Evolutionary conservation across 805 yeast species (phyloP), one percentile per base, ranked within the genome.

Genomic region (Kurtzmaniella cleridarum): DNA sequence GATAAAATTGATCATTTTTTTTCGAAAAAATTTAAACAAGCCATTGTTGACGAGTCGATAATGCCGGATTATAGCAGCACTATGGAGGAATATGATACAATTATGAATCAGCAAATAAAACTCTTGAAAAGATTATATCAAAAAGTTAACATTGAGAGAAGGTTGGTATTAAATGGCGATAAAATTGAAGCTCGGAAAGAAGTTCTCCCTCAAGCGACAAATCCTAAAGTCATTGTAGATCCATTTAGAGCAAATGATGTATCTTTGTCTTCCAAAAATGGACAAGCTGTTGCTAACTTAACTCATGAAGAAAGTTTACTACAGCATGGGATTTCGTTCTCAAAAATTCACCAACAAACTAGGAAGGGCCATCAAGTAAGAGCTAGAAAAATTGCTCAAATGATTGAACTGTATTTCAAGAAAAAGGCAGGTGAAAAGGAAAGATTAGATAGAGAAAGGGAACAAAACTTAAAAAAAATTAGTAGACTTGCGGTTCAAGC

Each of bases 361-460:
- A 71, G 85, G 40, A 77, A 69, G 41, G 73, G 75, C 18, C 84
- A 83, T 45, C 74, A 79, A 12, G 74, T 81, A n/a, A 72, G 79
- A 47, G 78, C 87, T 2, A 76, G 79, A 50, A 84, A 78, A 46
- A 75, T 89, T 5, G 82, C 96, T 0, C 79, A 71, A 34, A 84
- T 88, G 85, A 68, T 93, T 15, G 97, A 91, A 44, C 78, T 73
- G 35, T 90, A 93, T 64, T 91, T 88, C 68, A 84, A 84, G 49
- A 81, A 90, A 56, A 73, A 85, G 35, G 79, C 83, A 0, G 96
- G 95, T 41, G 95, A 95, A 32, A 87, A 85, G 47, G 98, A 91
- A 48, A 76, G 95, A 41, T 76, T 79, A 41, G 73, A 74, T 16
- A 81, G 81, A 47, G 95, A 84, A 41, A 77, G 80, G 49, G 95